Evolutionary conservation across 2,329 filamentous ascomycete species (phyloP).

Genomic region (Fusarium sublunatum): DNA sequence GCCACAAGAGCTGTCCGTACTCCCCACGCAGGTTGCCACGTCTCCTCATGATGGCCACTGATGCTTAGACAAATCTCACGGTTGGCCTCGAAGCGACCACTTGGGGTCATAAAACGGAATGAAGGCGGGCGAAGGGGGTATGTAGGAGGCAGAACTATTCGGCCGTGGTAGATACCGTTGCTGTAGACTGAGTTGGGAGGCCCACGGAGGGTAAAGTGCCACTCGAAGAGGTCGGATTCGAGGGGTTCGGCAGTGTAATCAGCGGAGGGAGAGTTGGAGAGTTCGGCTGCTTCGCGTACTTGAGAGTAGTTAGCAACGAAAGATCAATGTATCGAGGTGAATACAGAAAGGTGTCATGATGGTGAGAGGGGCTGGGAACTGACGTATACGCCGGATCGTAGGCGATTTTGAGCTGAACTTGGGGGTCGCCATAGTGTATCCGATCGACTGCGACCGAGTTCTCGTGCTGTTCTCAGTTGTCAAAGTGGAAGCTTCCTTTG

Average conservation of each 20-base stretch:
- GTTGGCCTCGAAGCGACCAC: conserved; percentile 94
- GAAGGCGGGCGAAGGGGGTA: conserved; percentile 93
- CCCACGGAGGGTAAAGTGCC: conserved; percentile 97
- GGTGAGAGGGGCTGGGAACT: conserved; percentile 46
- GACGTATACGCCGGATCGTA: conserved; percentile 86
- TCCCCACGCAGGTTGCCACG: conserved; percentile 98
- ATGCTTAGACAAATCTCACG: conserved; percentile 97
- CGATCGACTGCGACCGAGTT: neutral
- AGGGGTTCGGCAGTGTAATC: conserved; percentile 89
- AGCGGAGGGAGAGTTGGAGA: conserved; percentile 80
- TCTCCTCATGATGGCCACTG: conserved; percentile 95
- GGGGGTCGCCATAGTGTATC: conserved; percentile 52
- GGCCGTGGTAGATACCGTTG: conserved; percentile 90
- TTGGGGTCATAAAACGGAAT: conserved; percentile 95
- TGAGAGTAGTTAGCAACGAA: neutral
- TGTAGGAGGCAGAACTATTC: conserved; percentile 87
- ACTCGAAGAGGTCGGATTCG: conserved; percentile 93
- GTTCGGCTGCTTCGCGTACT: conserved; percentile 90
- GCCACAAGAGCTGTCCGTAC: conserved; percentile 86
- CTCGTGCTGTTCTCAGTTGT: neutral
- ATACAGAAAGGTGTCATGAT: neutral
- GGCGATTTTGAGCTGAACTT: conserved; percentile 80
- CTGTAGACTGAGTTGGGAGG: conserved; percentile 85
- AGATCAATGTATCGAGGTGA: neutral
- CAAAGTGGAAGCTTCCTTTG: neutral